Conservation (phyloP, 352 stramenopile species). For the Globisporangium takayamanum region DNA sequence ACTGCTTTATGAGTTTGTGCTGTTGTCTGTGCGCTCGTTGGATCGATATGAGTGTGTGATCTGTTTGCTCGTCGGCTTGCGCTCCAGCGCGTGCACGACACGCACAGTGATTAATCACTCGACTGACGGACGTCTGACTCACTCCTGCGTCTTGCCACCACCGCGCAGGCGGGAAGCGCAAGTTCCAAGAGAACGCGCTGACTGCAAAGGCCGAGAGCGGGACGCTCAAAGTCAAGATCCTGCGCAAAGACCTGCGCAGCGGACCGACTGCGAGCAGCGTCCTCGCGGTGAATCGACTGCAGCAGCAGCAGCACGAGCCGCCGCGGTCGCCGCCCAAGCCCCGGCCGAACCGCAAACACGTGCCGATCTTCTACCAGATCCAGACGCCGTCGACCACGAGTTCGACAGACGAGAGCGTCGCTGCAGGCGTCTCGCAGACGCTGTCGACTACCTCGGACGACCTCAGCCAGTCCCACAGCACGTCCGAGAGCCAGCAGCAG, state of each 20-base stretch:
- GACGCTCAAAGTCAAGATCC: conserved; percentile 76
- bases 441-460: conserved; percentile 27
- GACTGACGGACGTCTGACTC: neutral
- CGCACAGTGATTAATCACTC: neutral
- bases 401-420: conserved; percentile 29
- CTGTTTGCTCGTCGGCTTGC: neutral
- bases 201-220: conserved; percentile 70
- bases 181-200: conserved; percentile 70
- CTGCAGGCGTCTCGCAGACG: conserved; percentile 16
- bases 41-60: neutral
- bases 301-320: conserved; percentile 2
- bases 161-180: conserved; percentile 46
- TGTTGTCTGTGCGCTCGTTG: neutral
- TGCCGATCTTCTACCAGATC: conserved; percentile 75
- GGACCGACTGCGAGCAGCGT: neutral
- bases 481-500: neutral
- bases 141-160: neutral
- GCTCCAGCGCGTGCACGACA: neutral
- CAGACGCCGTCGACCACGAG: conserved; percentile 15
- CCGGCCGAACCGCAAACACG: conserved; percentile 74
- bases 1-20: neutral
- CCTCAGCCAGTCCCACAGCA: conserved; percentile 16
- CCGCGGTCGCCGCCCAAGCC: conserved; percentile 57
- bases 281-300: neutral
- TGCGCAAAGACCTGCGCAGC: conserved; percentile 34